Percentiles rank a stretch among this genome's conserved stretches.
Conservation (phyloP, 306 rosid species). For the Cucurbita ficifolia region DNA sequence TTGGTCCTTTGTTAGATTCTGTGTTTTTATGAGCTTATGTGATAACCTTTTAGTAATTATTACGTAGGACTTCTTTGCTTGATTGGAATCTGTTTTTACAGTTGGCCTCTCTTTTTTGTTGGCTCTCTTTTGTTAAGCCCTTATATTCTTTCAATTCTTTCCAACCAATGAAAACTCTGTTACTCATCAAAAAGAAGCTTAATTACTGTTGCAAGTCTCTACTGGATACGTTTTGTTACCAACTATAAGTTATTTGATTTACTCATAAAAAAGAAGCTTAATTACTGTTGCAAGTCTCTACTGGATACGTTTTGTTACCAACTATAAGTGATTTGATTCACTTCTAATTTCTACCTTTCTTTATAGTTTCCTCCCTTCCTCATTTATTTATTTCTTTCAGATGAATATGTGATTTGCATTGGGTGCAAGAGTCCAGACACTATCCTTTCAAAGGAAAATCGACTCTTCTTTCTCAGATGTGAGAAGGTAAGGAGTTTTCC, state of each 20-base stretch:
- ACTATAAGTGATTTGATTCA: neutral
- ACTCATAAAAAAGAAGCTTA: neutral
- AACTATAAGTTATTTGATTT: neutral
- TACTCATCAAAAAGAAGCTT: too few species aligned
- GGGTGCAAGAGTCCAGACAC: constrained; percentile 99
- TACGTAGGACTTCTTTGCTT: neutral
- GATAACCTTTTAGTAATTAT: neutral
- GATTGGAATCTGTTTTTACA: neutral
- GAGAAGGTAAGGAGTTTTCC: constrained; percentile 49
- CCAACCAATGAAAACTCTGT: neutral
- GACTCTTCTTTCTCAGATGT: constrained; percentile 90
- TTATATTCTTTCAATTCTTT: neutral
- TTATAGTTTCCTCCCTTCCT: neutral
- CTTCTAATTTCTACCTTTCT: neutral
- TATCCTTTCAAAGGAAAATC: constrained; percentile 85
- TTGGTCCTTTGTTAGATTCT: neutral
- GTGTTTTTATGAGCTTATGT: neutral
- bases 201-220: neutral
- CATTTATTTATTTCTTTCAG: constrained; percentile 13
- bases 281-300: neutral
- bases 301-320: neutral
- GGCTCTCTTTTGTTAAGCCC: neutral
- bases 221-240: neutral
- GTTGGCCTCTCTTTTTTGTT: neutral
- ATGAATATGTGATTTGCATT: constrained; percentile 76